Evolutionary conservation across 208 protist genomes (phyloP).

Genomic region (Borovskyia barvae): DNA sequence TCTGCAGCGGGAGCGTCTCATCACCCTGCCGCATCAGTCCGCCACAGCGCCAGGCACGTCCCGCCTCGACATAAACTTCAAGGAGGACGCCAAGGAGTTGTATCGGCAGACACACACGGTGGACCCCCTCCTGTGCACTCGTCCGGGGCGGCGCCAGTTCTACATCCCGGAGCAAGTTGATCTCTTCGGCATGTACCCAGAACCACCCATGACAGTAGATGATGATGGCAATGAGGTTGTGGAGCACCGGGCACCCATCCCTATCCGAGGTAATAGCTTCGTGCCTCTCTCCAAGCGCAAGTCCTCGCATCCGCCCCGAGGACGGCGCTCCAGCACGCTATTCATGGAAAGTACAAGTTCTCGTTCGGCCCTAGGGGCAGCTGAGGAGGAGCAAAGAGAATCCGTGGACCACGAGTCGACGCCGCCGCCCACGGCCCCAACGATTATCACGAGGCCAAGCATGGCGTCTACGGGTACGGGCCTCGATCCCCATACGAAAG

Average conservation of each 20-base stretch:
- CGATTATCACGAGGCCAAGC: not conserved
- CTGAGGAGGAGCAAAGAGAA: conserved; percentile 1
- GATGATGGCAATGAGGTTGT: conserved; percentile 17
- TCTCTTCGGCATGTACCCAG: conserved; percentile 49
- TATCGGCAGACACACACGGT: conserved; percentile 56
- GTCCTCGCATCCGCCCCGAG: too few relatives aligned
- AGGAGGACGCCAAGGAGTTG: conserved; percentile 62
- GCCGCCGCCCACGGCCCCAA: not conserved
- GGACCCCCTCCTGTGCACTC: conserved; percentile 40
- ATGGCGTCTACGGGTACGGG: not conserved
- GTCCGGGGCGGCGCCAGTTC: conserved; percentile 43
- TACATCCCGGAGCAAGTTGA: conserved; percentile 34
- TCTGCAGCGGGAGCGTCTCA: conserved; percentile 18
- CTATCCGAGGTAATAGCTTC: conserved; percentile 10
- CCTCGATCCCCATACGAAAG: too few relatives aligned
- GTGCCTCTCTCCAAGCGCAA: conserved; percentile 7
- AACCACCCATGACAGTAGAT: conserved; percentile 23
- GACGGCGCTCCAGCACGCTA: too few relatives aligned
- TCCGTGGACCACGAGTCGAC: not conserved
- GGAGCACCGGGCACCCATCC: conserved; percentile 13
- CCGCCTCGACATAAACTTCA: conserved; percentile 52
- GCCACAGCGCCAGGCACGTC: conserved; percentile 8
- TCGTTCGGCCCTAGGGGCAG: too few relatives aligned
- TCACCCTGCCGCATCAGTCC: conserved; percentile 18
- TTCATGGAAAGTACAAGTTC: too few relatives aligned